These are phyloP conservation scores for Phyllosticta citriasiana DNA, from an alignment of 2,329 filamentous ascomycete species.

Conservation along the genomic window DNA sequence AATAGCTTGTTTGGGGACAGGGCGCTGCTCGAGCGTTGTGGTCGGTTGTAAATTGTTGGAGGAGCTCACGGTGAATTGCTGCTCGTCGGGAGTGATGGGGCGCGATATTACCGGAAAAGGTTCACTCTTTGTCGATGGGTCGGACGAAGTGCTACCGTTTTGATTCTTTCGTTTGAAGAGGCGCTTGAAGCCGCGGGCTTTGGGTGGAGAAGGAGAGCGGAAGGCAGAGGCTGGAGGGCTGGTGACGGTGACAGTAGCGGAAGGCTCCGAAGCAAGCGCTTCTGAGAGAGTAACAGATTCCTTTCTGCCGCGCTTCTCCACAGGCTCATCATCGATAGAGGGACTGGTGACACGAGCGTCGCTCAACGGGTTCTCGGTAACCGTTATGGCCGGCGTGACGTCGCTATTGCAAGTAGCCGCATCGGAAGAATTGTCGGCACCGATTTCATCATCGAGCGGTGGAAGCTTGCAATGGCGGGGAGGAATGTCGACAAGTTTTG, in stretches of 20 bases:
- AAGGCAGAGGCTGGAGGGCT: background rate
- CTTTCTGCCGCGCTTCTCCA: background rate
- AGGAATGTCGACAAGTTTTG: background rate
- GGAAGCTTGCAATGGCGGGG: background rate
- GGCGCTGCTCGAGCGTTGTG: background rate
- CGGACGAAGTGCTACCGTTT: background rate
- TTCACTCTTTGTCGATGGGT: background rate
- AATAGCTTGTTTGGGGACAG: background rate
- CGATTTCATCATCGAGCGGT: background rate
- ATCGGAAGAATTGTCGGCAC: background rate
- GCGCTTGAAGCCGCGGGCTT: background rate
- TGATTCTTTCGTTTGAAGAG: background rate
- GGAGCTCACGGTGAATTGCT: background rate
- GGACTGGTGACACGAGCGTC: background rate
- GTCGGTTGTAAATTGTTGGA: background rate
- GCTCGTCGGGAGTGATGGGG: background rate
- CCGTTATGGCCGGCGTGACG: background rate
- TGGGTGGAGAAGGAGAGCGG: background rate
- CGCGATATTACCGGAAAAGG: background rate
- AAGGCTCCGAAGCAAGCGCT: background rate
- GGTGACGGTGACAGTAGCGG: background rate
- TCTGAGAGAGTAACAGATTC: background rate
- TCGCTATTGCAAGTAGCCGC: background rate
- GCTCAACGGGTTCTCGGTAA: background rate
- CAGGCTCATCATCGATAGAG: background rate